Conservation (phyloP, 2,329 filamentous ascomycete species). For the Rhinocladiella mackenziei region DNA sequence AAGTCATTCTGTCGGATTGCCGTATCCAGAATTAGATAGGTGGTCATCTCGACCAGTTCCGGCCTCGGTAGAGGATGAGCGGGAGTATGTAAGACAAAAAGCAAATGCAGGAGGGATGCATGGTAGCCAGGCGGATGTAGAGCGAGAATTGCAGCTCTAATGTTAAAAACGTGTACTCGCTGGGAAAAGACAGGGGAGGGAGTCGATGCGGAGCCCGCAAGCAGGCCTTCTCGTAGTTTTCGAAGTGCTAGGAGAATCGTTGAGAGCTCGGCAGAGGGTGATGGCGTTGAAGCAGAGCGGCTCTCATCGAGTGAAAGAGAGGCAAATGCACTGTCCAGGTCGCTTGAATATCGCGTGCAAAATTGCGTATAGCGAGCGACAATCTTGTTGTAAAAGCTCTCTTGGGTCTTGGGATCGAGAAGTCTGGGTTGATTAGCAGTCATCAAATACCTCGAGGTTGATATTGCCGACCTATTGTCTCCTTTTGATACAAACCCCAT, state of each 20-base stretch:
- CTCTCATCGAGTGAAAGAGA: conserved; percentile 50
- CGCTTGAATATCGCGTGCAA: conserved; percentile 70
- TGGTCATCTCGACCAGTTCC: conserved; percentile 73
- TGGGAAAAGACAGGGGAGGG: conserved; percentile 70
- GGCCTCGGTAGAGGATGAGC: conserved; percentile 63
- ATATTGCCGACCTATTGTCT: conserved; percentile 63
- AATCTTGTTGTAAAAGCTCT: conserved; percentile 81
- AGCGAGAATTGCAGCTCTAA: conserved; percentile 75
- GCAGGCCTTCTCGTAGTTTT: conserved; percentile 85
- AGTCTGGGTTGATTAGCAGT: conserved; percentile 49
- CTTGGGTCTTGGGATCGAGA: conserved; percentile 71
- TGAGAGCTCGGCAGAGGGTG: conserved; percentile 60
- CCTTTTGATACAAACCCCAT: conserved; percentile 89
- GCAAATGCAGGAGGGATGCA: conserved; percentile 74
- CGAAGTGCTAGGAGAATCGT: conserved; percentile 78
- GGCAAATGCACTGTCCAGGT: conserved; percentile 71
- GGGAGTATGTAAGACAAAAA: conserved; percentile 64
- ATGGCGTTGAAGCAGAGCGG: conserved; percentile 32
- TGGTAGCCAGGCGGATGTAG: conserved; percentile 85
- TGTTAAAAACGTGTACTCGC: conserved; percentile 88
- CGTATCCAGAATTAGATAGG: conserved; percentile 80
- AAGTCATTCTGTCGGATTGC: conserved; percentile 78
- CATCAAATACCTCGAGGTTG: too few relatives aligned
- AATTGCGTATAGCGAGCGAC: conserved; percentile 86
- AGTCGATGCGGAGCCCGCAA: conserved; percentile 65